Conservation (phyloP, 2,329 filamentous ascomycete genomes). For the Alternaria conjuncta region DNA sequence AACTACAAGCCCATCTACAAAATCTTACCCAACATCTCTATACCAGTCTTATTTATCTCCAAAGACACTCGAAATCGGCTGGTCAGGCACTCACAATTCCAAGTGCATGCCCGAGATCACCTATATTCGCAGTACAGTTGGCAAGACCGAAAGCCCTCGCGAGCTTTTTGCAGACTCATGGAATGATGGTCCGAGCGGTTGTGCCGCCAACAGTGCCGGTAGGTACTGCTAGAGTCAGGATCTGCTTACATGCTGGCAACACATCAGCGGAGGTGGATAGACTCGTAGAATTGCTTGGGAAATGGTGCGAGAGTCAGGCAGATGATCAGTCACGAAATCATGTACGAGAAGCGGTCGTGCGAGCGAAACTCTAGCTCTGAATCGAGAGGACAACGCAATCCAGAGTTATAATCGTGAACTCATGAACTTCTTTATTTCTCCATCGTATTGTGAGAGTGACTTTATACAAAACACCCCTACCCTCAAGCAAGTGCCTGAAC, state of each 20-base stretch:
- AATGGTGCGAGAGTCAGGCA: constrained; percentile 33
- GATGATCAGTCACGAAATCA: constrained; percentile 1
- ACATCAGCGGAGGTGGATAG: constrained; percentile 45
- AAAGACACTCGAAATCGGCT: constrained; percentile 14
- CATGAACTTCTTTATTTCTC: not conserved
- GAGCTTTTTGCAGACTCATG: constrained; percentile 30
- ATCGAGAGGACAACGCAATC: too few species aligned
- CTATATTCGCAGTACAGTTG: constrained; percentile 45
- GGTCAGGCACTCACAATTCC: constrained; percentile 29
- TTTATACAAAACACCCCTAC: not conserved
- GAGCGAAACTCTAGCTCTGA: constrained; percentile 4
- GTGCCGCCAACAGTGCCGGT: constrained; percentile 51
- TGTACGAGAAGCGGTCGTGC: not conserved
- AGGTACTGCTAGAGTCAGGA: constrained; percentile 48
- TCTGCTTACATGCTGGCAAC: constrained; percentile 53
- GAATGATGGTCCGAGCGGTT: constrained; percentile 48
- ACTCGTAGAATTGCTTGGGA: constrained; percentile 39
- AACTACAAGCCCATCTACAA: constrained; percentile 33
- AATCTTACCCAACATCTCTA: constrained; percentile 31
- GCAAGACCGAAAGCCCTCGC: constrained; percentile 37
- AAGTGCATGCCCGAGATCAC: constrained; percentile 32
- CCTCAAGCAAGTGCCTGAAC: constrained; percentile 8
- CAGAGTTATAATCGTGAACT: too few species aligned
- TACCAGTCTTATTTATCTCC: constrained; percentile 19
- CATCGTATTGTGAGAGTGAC: not conserved